Evolutionary conservation across 1,284 basidiomycete genomes (phyloP), one percentile per base, ranked within the genome.

Genomic region (Microbotryomycetes sp.): DNA sequence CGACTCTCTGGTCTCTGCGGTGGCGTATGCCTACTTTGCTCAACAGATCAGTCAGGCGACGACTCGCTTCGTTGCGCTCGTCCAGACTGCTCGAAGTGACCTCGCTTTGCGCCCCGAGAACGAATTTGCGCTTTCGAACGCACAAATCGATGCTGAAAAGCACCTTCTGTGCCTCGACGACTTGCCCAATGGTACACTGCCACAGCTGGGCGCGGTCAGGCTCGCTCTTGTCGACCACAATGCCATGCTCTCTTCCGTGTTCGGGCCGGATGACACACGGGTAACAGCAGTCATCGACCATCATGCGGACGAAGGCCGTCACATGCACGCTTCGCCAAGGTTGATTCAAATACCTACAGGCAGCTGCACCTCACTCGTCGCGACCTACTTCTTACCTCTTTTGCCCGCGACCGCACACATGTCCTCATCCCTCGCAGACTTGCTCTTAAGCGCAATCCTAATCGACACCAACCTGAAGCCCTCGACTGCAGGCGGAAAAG

Each of bases 221-320:
- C 89, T 89, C 70, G 87, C 82, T 0, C 81, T 97, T 9, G 89
- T 97, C 24, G 93, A 97, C 75, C 92, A 97, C 75, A 96, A 96
- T 72, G 79, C 79, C 11, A 80, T 94, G 16, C 52, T 67, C 13
- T 9, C n/a, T 15, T 58, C 62, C n/a, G 13, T 28, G 77, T 80
- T n/a, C 72, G 81, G 0, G 71, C 72, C 4, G 87, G 86, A 72
- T 52, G 73, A 75, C 26, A 60, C 69, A 6, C 75, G 76, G 9
- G 90, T 97, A 4, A 79, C 83, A 1, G 85, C 87, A 2, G 79
- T 97, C 55, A 77, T 98, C n/a, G 94, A 98, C 74, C 94, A 98
- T 73, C 93, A 98, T 74, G 85, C 82, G 47, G 92, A 97, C 75
- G 92, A 93, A 68, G 80, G 81, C 0, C 76, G 81, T 3, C 83